Conservation (phyloP, 208 protist genomes). For the Trypanosoma rangeli region DNA sequence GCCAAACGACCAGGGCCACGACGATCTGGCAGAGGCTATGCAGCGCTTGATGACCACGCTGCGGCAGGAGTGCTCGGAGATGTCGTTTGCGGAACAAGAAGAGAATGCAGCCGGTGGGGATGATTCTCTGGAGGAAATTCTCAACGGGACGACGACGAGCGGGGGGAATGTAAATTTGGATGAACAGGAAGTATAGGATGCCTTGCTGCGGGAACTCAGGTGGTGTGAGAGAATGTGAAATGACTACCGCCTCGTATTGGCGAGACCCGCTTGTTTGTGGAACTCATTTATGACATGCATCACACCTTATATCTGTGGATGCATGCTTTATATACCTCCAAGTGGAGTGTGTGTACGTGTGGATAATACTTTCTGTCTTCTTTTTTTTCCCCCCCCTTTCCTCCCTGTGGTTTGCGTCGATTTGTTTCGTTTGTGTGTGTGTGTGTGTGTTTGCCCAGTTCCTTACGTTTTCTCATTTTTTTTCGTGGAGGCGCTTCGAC, state of each 20-base stretch:
- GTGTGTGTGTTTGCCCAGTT: background rate
- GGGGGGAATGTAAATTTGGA: background rate
- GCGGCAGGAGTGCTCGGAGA: slow-evolving; percentile 14
- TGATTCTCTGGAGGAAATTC: background rate
- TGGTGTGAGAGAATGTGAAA: background rate
- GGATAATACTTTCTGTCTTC: background rate
- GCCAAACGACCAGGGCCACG: background rate
- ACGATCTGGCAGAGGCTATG: slow-evolving; percentile 13
- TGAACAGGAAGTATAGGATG: background rate
- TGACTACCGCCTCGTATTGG: background rate
- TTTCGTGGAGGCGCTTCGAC: background rate
- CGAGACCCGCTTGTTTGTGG: background rate
- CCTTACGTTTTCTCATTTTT: background rate
- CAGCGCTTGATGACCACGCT: slow-evolving; percentile 9
- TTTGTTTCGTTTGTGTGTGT: slow-evolving; percentile 2
- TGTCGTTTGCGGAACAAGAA: background rate
- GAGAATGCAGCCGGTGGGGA: background rate
- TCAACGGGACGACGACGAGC: background rate
- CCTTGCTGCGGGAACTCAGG: background rate
- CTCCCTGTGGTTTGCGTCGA: background rate
- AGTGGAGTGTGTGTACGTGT: too few species aligned
- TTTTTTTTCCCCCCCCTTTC: background rate
- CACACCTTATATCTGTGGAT: background rate
- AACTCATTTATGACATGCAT: background rate
- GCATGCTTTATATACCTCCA: background rate